Evolutionary conservation across 208 protist genomes (phyloP), one percentile per base, ranked within the genome.

Genomic region (Entamoeba nuttalli): DNA sequence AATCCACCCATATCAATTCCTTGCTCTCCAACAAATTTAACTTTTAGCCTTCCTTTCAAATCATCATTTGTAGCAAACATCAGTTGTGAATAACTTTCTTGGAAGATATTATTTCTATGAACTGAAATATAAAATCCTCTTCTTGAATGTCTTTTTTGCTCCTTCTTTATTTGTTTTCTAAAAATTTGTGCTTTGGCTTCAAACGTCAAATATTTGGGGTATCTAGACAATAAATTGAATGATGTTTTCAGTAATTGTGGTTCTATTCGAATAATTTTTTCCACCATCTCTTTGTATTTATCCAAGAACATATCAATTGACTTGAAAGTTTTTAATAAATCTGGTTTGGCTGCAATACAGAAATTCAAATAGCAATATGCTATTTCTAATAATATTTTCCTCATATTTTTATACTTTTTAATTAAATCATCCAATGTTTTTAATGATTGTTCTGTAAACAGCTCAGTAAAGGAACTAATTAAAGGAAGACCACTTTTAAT

Each of bases 1-100:
- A 96, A n/a, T 14, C 96, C 96, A 19, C 96, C 96, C 35, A 95
- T 71, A 73, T 96, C 96, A 25, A 96, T 93, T 4, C 93, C 96
- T 25, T 52, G 53, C 44, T 94, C 94, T 51, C 94, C 94, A 7
- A 95, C 21, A 73, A 96, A 96, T 50, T 94, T 41, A 52, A 96
- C 73, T 48, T 53, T 50, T 17, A 95, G 94, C 15, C 9, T 51
- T 35, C 25, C 50, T 69, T 94, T 95, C 4, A 95, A 41, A 50
- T 95, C 62, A 41, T 73, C 62, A 73, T 73, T 73, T 7, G 62
- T 73, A 9, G 62, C 62, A 73, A 73, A 73, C 62, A 73, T 73
- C 5, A 73, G 1, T 35, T 73, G 62, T 41, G 62, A 73, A 35
- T 41, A 73, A 73, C 62, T 73, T 21, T 73, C 62, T 73, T 73